phyloP scores from a whole-genome alignment of 1,284 basidiomycete genomes.

The Rhodotorula mucilaginosa region DNA sequence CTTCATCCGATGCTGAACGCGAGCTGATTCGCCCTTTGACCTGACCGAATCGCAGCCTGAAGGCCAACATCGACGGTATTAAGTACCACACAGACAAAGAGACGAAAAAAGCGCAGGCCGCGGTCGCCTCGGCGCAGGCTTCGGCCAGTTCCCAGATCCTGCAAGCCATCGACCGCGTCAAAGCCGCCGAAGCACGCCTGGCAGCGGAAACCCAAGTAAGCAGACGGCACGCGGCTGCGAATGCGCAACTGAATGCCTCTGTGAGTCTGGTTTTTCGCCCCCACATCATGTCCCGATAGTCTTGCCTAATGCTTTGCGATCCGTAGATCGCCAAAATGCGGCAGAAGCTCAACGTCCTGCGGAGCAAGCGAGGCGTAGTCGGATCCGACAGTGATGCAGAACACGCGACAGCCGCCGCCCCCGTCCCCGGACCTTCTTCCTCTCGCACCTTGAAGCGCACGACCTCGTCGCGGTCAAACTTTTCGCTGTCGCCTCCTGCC shows the following conservation, averaged over 20 bases:
- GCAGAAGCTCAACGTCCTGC: background rate
- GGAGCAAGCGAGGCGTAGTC: slow-evolving; percentile 8
- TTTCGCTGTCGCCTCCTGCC: background rate
- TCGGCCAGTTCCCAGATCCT: background rate
- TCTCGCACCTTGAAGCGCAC: slow-evolving; percentile 2
- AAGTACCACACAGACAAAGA: background rate
- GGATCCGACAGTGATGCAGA: slow-evolving; percentile 3
- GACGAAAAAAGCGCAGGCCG: background rate
- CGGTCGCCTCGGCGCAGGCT: background rate
- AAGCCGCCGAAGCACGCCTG: background rate
- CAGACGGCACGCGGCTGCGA: background rate
- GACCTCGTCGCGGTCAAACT: slow-evolving; percentile 3
- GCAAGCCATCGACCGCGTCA: background rate
- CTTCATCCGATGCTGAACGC: too few species aligned
- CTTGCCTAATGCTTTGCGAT: too few species aligned
- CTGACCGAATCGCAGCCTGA: background rate
- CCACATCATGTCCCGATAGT: too few species aligned
- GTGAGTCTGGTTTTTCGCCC: too few species aligned
- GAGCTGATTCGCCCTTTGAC: too few species aligned
- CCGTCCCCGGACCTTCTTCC: background rate
- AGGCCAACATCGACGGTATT: background rate
- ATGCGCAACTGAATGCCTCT: too few species aligned
- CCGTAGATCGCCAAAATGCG: too few species aligned
- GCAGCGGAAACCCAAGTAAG: background rate
- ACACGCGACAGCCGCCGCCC: background rate